phyloP scores from a whole-genome alignment of 1,139 yeast species.

The Trichomonascaceae sp. region DNA sequence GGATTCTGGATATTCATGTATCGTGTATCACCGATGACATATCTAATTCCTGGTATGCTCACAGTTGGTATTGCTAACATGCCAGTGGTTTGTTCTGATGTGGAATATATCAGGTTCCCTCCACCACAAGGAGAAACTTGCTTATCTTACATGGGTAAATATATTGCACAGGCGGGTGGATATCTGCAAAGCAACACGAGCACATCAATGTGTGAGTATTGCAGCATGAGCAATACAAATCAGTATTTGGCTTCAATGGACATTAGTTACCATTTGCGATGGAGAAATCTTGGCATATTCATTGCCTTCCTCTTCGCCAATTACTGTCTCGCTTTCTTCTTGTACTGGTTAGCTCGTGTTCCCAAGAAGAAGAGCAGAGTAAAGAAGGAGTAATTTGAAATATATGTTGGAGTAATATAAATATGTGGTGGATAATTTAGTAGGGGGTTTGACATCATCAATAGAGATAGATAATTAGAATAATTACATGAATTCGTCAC shows the following conservation, averaged over 20 bases:
- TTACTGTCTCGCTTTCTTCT: conserved; percentile 42
- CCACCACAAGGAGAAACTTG: conserved; percentile 50
- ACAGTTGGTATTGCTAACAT: conserved; percentile 41
- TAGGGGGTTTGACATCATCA: neutral
- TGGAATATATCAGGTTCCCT: conserved; percentile 43
- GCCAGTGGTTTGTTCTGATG: conserved; percentile 39
- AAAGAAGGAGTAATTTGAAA: neutral
- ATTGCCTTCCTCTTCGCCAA: conserved; percentile 55
- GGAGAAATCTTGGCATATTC: conserved; percentile 63
- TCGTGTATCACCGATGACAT: conserved; percentile 50
- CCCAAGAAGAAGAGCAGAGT: conserved; percentile 38
- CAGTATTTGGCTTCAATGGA: conserved; percentile 39
- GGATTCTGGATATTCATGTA: conserved; percentile 58
- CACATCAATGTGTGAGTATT: conserved; percentile 41
- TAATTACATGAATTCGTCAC: neutral
- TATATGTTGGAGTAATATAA: too few species aligned
- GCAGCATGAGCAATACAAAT: conserved; percentile 42
- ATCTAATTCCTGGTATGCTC: conserved; percentile 45
- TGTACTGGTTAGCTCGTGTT: conserved; percentile 76
- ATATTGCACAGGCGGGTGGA: conserved; percentile 37
- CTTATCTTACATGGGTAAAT: conserved; percentile 37
- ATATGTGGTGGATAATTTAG: neutral
- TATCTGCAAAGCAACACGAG: conserved; percentile 33
- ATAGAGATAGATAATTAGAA: neutral
- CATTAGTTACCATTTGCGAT: conserved; percentile 40